Base-by-base conservation (phyloP, 1,284 basidiomycete genomes). In the Cutaneotrichosporon arboriforme region DNA sequence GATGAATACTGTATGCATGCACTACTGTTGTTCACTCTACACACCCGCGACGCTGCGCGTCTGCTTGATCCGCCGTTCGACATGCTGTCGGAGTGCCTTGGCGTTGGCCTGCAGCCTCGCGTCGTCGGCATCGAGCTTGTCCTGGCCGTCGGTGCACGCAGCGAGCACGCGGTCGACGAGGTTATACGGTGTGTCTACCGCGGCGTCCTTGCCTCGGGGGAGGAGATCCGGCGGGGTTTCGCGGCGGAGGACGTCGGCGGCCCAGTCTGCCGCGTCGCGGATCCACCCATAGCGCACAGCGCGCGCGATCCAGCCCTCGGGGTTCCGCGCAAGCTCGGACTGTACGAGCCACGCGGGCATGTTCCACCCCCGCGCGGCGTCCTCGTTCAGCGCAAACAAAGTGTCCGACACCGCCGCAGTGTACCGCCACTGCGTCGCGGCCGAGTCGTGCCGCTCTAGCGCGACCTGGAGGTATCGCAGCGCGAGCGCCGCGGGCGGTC, bases 401-500 rank as follows among this genome's bases (percentile, higher is more conserved):
- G 83, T 84, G 69, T 93, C 88, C 43, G 91, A 76, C 12, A 85
- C 82, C 9, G 82, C 80, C 63, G 88, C 86, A 47, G 81, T 81
- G 70, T 94, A 93, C 54, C 79, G 79, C 73, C 80, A 85, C 63
- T 88, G 83, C 15, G 83, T 87, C 58, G 84, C 81, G 23, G 78
- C 69, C n/a, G 79, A 78, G 69, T 96, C 91, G 66, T 93, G 82
- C 46, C 86, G 82, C 52, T 84, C 81, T 50, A 97, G 78, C 21
- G 86, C 82, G 60, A 85, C 80, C 57, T 88, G 85, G 45, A 98
- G 80, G 70, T 91, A 93, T 64, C 87, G 80, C 88, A 92, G 91
- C 2, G 87, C 91, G 55, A 88, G 82, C 57, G 90, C 86, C 17
- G 84, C 80, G 22, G 85, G 79, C 1, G 86, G 82, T 1, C 92